Evolutionary conservation across 2,329 filamentous ascomycete genomes (phyloP), one percentile per base, ranked within the genome.

Genomic region (Cyphellophora europaea): DNA sequence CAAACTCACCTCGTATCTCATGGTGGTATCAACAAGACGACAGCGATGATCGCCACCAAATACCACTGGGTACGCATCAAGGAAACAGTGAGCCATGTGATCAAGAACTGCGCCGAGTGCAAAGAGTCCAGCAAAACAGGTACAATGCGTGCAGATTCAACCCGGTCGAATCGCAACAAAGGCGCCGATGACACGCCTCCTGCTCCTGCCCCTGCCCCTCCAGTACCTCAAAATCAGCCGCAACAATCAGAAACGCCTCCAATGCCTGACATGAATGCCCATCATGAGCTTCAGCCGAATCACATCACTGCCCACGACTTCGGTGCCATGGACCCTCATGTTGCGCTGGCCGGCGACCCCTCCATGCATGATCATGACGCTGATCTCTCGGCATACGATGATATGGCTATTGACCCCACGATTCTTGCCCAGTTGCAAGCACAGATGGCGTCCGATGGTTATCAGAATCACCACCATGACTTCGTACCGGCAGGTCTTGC

Each of bases 1-100:
- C 68, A 72, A 38, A 72, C 88, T 23, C 91, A 98, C 59, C 68
- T 77, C 35, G 61, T 69, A 38, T 72, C 79, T 27, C 91, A 98
- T 54, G 86, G 82, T 5, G 91, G 91, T 33, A 96, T 96, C 68
- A 98, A 98, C 68, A 95, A 95, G 66, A 96, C 89, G 0, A 96
- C 89, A 1, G 88, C 89, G 13, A 82, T 79, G 13, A 94, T 98
- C 51, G 86, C 89, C 8, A 85, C 95, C 55, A 82, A 81, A 53
- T 95, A 89, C 56, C 91, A 96, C 62, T 98, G 91, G 91, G 88
- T 93, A 31, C 77, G 89, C 42, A 96, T 96, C 65, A 98, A 96
- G 58, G 88, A 95, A 61, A 96, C 89, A 1, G 91, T 95, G 42
- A 91, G 82, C 55, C 79, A 89, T 55, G 88, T 94, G 49, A 94